A percentile compares a stretch with the other conserved stretches of the same genome.
Evolutionary conservation across 805 yeast species (phyloP).

Genomic region (Dipodascopsis uninucleata): DNA sequence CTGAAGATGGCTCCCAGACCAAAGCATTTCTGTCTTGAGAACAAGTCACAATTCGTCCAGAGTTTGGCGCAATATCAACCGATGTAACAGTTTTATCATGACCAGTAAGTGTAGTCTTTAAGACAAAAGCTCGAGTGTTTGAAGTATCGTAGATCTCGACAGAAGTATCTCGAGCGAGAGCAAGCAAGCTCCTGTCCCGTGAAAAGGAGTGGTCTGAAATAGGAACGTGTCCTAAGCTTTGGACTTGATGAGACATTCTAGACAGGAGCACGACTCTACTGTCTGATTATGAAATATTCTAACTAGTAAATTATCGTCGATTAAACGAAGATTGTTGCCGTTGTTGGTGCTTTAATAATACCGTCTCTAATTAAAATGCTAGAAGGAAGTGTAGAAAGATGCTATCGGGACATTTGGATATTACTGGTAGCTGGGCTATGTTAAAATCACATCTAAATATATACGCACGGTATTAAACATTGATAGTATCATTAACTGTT

Average conservation of each 20-base stretch:
- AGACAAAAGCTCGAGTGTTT: conserved; percentile 49
- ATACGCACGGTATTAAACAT: no score
- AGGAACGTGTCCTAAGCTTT: conserved; percentile 75
- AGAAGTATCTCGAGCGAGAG: conserved; percentile 73
- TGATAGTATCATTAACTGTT: no score
- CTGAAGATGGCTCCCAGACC: conserved; percentile 81
- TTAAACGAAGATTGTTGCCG: no score
- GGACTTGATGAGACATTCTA: conserved; percentile 34
- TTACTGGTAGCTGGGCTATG: no score
- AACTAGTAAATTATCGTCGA: no score
- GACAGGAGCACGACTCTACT: conserved; percentile 41
- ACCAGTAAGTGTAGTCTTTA: conserved; percentile 65
- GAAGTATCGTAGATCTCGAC: conserved; percentile 70
- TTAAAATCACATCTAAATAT: no score
- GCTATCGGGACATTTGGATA: no score
- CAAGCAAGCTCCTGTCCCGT: conserved; percentile 60
- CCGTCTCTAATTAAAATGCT: no score
- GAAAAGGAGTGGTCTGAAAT: conserved; percentile 90
- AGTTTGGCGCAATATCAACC: conserved; percentile 73
- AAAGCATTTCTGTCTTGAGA: conserved; percentile 97
- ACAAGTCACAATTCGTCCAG: conserved; percentile 90
- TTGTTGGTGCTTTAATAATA: no score
- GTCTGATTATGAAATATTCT: no score
- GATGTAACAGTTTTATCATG: conserved; percentile 95
- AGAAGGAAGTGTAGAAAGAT: no score